Percentiles rank a stretch among this genome's conserved stretches.
Conservation (phyloP, 2,329 filamentous ascomycete species). For the Scedosporium boydii region DNA sequence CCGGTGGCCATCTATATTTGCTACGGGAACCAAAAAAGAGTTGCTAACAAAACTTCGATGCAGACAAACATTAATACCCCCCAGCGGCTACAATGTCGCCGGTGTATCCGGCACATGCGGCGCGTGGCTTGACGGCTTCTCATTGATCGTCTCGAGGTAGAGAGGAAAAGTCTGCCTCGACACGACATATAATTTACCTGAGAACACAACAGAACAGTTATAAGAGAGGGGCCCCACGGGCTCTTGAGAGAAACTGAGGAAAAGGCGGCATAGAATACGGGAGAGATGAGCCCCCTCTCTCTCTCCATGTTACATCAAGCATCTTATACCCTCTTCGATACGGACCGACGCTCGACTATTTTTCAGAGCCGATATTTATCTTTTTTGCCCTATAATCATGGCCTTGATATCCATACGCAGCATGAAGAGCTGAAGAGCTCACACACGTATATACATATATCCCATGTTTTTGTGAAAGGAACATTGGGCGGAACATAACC, state of each 20-base stretch:
- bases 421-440: slow-evolving; percentile 3
- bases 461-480: no score
- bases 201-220: background rate
- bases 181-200: background rate
- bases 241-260: no score
- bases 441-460: background rate
- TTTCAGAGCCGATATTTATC: background rate
- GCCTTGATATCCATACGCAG: slow-evolving; percentile 9
- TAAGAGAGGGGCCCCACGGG: background rate
- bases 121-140: slow-evolving; percentile 76
- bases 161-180: slow-evolving; percentile 15
- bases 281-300: background rate
- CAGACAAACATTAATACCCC: slow-evolving; percentile 82
- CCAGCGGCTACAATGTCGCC: slow-evolving; percentile 78
- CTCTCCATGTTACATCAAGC: background rate
- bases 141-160: slow-evolving; percentile 51
- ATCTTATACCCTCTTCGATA: background rate
- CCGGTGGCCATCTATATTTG: no score
- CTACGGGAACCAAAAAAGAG: background rate
- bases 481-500: no score
- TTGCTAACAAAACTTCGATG: slow-evolving; percentile 9
- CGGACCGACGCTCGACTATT: background rate
- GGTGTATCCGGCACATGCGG: slow-evolving; percentile 78
- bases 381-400: slow-evolving; percentile 3
- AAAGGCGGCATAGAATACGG: background rate